Percentiles rank a stretch among this genome's conserved stretches.
Evolutionary conservation across 768 basidiomycete species (phyloP).

Genomic region (Agaricus sinodeliciosus): DNA sequence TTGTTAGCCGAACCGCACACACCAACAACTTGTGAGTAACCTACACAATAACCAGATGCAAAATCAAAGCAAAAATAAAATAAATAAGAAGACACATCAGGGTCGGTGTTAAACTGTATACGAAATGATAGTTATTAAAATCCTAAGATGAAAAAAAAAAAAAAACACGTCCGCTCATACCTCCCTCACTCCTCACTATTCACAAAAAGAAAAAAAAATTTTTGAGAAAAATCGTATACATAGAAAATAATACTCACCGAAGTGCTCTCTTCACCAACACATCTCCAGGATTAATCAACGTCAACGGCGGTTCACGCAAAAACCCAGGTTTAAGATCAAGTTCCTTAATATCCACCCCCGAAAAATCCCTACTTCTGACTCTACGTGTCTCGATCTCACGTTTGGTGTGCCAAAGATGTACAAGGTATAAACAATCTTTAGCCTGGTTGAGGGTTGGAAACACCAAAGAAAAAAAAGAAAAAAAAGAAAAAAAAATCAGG

Average conservation of each 20-base stretch:
- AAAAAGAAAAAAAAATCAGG: neutral
- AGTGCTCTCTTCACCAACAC: neutral
- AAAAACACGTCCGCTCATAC: too few relatives aligned
- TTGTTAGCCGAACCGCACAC: too few relatives aligned
- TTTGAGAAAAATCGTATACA: too few relatives aligned
- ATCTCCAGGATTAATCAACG: neutral
- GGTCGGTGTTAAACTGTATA: too few relatives aligned
- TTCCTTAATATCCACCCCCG: slow-evolving; percentile 60
- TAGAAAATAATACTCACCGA: neutral
- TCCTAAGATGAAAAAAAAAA: too few relatives aligned
- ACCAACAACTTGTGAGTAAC: too few relatives aligned
- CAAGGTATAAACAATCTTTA: slow-evolving; percentile 60
- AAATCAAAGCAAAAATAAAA: too few relatives aligned
- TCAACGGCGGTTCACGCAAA: neutral
- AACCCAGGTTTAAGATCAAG: slow-evolving; percentile 42
- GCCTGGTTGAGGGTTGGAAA: slow-evolving; percentile 28
- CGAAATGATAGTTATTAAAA: too few relatives aligned
- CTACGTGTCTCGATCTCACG: slow-evolving; percentile 63
- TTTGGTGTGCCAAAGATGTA: slow-evolving; percentile 65
- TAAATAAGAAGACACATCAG: too few relatives aligned
- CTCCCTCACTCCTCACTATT: too few relatives aligned
- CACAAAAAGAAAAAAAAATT: too few relatives aligned
- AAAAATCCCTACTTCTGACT: slow-evolving; percentile 65
- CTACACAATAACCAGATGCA: too few relatives aligned
- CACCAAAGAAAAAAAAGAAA: neutral